phyloP scores from a whole-genome alignment of 2,329 filamentous ascomycete species.

The Colletotrichum ledebouriae region DNA sequence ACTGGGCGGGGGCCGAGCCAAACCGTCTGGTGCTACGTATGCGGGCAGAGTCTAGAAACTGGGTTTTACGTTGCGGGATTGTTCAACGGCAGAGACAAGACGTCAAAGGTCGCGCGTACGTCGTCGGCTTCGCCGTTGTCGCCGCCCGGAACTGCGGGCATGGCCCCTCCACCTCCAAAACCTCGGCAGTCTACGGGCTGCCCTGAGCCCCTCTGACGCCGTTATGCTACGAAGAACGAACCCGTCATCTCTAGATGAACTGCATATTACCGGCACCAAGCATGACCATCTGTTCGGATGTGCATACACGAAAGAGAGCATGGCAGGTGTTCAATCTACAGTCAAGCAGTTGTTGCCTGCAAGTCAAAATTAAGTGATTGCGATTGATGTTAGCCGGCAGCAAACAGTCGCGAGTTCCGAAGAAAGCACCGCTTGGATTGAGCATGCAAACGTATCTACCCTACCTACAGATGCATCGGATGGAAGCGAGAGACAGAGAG shows the following conservation, averaged over 20 bases:
- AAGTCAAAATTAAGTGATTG: not conserved
- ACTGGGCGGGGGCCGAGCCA: not conserved
- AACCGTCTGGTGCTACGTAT: not conserved
- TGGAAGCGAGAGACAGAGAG: too few species aligned
- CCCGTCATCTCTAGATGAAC: conserved; percentile 1
- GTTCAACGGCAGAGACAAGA: not conserved
- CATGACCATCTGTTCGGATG: not conserved
- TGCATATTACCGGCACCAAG: conserved; percentile 9
- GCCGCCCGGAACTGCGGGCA: conserved; percentile 21
- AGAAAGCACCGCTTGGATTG: conserved; percentile 1
- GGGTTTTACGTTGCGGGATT: not conserved
- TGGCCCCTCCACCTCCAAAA: conserved; percentile 6
- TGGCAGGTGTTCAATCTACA: not conserved
- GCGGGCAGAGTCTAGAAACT: not conserved
- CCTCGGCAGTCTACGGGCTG: conserved; percentile 11
- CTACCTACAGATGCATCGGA: not conserved
- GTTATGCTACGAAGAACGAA: not conserved
- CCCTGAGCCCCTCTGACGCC: too few species aligned
- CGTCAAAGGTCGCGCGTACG: conserved; percentile 14
- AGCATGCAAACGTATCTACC: not conserved
- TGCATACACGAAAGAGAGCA: not conserved
- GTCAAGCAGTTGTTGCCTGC: not conserved
- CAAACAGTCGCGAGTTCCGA: not conserved
- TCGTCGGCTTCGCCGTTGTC: not conserved
- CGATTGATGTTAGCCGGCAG: conserved; percentile 1